These are phyloP conservation scores for Fusarium sterilihyphosum DNA, from an alignment of 2,329 filamentous ascomycete species.

Conservation along the genomic window DNA sequence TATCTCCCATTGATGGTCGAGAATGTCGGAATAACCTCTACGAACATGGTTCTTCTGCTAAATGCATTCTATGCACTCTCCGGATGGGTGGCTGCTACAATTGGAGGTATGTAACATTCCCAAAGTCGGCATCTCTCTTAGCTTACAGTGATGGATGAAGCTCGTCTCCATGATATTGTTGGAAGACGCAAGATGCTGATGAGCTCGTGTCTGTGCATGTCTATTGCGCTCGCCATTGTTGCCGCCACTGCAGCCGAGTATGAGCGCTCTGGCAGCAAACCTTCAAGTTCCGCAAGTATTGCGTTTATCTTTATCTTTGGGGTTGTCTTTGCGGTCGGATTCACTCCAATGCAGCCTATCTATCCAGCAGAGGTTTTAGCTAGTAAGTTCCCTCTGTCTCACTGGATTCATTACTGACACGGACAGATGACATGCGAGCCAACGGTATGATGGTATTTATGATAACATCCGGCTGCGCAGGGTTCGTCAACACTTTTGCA, in stretches of 20 bases:
- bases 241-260: neutral
- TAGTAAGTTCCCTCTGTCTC: neutral
- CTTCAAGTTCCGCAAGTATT: neutral
- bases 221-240: neutral
- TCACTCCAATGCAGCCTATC: neutral
- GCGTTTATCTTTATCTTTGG: neutral
- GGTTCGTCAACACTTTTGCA: neutral
- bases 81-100: neutral
- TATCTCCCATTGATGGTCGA: neutral
- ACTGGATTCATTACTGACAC: neutral
- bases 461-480: neutral
- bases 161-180: neutral
- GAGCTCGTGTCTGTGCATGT: neutral
- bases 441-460: neutral
- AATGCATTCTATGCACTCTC: neutral
- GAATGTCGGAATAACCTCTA: neutral
- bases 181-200: neutral
- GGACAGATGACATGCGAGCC: neutral
- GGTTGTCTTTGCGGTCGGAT: neutral
- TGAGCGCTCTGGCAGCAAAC: neutral
- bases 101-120: neutral
- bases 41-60: neutral
- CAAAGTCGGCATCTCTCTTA: rapidly evolving
- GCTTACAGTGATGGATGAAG: neutral
- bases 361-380: neutral